These are phyloP conservation scores for Nicotiana obtusifolia DNA, from an alignment of 257 asterid genomes.

Conservation along the genomic window DNA sequence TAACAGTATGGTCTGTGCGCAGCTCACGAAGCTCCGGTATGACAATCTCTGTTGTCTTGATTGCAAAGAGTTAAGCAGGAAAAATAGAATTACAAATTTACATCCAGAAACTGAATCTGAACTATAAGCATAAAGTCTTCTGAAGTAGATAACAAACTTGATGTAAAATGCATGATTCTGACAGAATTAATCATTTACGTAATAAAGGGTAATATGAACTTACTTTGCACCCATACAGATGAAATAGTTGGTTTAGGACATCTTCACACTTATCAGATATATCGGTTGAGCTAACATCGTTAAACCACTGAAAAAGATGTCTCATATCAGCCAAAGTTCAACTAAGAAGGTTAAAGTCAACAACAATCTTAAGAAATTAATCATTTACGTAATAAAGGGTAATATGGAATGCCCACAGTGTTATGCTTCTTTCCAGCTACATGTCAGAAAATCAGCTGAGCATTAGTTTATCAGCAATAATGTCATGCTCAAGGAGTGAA, in stretches of 20 bases:
- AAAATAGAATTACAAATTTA: neutral
- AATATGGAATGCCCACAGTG: neutral
- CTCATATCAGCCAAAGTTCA: neutral
- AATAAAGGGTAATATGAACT: slow-evolving; percentile 9
- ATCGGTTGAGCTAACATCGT: slow-evolving; percentile 83
- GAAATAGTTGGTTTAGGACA: slow-evolving; percentile 56
- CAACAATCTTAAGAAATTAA: slow-evolving; percentile 9
- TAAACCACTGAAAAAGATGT: slow-evolving; percentile 51
- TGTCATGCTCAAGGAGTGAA: neutral
- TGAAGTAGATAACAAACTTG: neutral
- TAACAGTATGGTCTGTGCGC: slow-evolving; percentile 75
- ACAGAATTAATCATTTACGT: neutral
- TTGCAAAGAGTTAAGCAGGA: neutral
- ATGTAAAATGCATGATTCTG: slow-evolving; percentile 6
- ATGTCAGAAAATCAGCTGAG: neutral
- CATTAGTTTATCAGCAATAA: neutral
- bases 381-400: no score
- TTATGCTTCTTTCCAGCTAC: neutral
- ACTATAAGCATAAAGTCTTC: neutral
- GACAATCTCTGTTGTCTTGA: slow-evolving; percentile 72
- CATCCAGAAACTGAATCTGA: neutral
- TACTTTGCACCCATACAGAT: slow-evolving; percentile 80
- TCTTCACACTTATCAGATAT: slow-evolving; percentile 78
- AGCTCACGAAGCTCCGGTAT: slow-evolving; percentile 91
- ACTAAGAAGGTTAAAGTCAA: slow-evolving; percentile 11